Conservation (phyloP, 139 green algal species). For the Chlamydomonas sp. region DNA sequence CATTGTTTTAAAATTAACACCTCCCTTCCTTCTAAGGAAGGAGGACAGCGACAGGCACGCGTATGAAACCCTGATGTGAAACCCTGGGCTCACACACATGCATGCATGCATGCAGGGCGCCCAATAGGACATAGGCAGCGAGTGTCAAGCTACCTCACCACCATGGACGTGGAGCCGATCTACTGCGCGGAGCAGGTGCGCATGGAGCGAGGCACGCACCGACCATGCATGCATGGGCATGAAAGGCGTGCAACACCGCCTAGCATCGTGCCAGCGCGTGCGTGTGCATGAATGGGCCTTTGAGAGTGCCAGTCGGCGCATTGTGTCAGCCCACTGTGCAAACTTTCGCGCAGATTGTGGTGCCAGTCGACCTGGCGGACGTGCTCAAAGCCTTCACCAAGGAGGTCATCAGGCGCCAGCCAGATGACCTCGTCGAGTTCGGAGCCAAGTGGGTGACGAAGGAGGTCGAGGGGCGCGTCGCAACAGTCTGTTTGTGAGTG, state of each 20-base stretch:
- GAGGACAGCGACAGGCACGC: neutral
- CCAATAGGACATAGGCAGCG: neutral
- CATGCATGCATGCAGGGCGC: neutral
- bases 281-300: too few species aligned
- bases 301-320: neutral
- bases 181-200: slow-evolving; percentile 58
- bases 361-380: slow-evolving; percentile 62
- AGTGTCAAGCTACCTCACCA: too few species aligned
- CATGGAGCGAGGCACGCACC: too few species aligned
- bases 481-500: neutral
- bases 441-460: slow-evolving; percentile 43
- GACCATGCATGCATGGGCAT: too few species aligned
- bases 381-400: slow-evolving; percentile 76
- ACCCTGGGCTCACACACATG: neutral
- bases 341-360: slow-evolving; percentile 51
- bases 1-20: neutral
- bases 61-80: neutral
- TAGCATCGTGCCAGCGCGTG: too few species aligned
- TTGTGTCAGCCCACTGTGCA: neutral
- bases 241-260: too few species aligned
- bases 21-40: neutral
- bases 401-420: slow-evolving; percentile 65
- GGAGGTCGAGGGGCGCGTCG: neutral
- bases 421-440: slow-evolving; percentile 58
- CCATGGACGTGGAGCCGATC: slow-evolving; percentile 54